Conservation (phyloP, 768 basidiomycete genomes). For the Tylopilus felleus region DNA sequence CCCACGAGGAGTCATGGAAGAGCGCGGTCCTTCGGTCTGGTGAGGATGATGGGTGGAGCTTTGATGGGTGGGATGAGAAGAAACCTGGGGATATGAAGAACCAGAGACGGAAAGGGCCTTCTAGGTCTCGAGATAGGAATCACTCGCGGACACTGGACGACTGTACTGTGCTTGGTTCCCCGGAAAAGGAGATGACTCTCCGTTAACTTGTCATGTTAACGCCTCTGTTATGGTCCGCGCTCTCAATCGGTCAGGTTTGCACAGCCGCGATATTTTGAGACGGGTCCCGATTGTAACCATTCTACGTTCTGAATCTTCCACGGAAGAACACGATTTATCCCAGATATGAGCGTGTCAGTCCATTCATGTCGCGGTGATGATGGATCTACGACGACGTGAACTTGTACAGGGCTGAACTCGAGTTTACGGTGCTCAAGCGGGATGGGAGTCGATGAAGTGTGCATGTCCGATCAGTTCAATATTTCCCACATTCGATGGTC, state of each 20-base stretch:
- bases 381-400: too few relatives aligned
- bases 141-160: not conserved
- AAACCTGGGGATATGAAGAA: not conserved
- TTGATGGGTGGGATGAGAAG: constrained; percentile 42
- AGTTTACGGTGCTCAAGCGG: too few relatives aligned
- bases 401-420: too few relatives aligned
- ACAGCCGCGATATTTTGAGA: not conserved
- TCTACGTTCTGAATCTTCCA: not conserved
- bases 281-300: not conserved
- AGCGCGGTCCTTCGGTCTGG: constrained; percentile 26
- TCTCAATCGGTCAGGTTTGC: too few relatives aligned
- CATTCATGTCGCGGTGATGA: not conserved
- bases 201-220: not conserved
- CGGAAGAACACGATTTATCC: too few relatives aligned
- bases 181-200: constrained; percentile 3
- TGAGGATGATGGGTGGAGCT: constrained; percentile 44
- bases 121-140: not conserved
- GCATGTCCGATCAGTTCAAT: too few relatives aligned
- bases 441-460: too few relatives aligned
- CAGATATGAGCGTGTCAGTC: too few relatives aligned
- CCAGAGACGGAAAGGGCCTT: not conserved
- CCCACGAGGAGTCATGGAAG: constrained; percentile 44
- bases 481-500: too few relatives aligned
- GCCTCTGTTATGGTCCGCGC: too few relatives aligned
- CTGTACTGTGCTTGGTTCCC: not conserved